Percentiles rank a stretch among this genome's conserved stretches.
phyloP scores from a whole-genome alignment of 108 stramenopile genomes.

The Aurantiochytrium sp. region DNA sequence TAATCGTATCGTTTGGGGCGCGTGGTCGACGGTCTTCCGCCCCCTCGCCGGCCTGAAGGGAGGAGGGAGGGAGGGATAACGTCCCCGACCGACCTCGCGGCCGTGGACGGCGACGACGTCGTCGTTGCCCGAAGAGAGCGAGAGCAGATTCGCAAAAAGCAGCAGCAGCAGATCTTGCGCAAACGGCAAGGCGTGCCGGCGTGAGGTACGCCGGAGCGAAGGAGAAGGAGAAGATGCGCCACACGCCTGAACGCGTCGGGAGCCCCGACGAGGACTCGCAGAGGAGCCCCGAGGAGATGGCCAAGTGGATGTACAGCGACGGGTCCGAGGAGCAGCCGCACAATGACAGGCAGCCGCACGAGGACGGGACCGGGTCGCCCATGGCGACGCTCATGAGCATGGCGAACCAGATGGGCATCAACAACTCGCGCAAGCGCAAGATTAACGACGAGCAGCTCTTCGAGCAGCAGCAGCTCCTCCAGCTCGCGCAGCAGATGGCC shows the following conservation, averaged over 20 bases:
- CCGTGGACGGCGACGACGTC: too few species aligned
- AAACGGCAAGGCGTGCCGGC: too few species aligned
- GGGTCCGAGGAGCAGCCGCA: background rate
- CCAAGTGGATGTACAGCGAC: background rate
- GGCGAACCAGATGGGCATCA: slow-evolving; percentile 2
- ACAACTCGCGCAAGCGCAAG: slow-evolving; percentile 8
- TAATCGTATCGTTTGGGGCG: too few species aligned
- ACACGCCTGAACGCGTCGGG: background rate
- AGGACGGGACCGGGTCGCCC: background rate
- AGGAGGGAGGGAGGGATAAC: too few species aligned
- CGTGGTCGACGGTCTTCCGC: too few species aligned
- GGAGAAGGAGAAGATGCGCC: background rate
- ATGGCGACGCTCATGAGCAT: background rate
- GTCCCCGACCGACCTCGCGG: too few species aligned
- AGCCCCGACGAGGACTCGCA: background rate
- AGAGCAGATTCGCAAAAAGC: too few species aligned
- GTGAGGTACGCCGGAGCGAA: background rate
- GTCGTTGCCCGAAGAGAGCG: too few species aligned
- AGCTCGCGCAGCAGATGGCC: background rate
- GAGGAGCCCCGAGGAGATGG: background rate
- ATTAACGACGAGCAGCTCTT: background rate
- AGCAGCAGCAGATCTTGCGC: too few species aligned
- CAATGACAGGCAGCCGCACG: background rate
- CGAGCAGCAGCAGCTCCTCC: background rate
- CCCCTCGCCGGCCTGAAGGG: too few species aligned